Percentiles rank a stretch among this genome's conserved stretches.
Evolutionary conservation across 140 eudicot species (phyloP).

Genomic region (Anethum foeniculum): DNA sequence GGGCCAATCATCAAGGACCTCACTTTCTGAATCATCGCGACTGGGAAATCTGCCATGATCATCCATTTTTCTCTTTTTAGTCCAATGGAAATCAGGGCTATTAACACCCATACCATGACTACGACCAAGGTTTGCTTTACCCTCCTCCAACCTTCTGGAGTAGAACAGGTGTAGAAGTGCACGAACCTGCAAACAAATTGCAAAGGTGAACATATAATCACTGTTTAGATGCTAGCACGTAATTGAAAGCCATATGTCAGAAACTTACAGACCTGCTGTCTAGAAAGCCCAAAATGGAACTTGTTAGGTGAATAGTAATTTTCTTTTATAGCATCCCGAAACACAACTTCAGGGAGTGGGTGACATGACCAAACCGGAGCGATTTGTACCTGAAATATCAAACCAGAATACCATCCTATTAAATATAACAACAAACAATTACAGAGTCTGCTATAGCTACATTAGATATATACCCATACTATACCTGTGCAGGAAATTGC

Average conservation of each 20-base stretch:
- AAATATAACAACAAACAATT: not conserved
- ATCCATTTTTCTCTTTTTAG: not conserved
- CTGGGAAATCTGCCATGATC: not conserved
- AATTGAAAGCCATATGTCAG: not conserved
- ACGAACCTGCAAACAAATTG: constrained; percentile 30
- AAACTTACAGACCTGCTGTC: constrained; percentile 39
- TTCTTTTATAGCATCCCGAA: constrained; percentile 48
- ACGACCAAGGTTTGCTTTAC: not conserved
- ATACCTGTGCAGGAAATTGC: constrained; percentile 81
- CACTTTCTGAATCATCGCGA: constrained; percentile 1
- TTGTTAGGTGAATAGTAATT: constrained; percentile 51
- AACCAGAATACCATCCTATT: constrained; percentile 8
- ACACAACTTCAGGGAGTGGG: constrained; percentile 58
- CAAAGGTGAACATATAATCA: not conserved
- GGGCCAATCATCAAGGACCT: constrained; percentile 5
- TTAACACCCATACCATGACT: not conserved
- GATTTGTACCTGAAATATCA: constrained; percentile 32
- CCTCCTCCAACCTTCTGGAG: constrained; percentile 21
- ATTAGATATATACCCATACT: not conserved
- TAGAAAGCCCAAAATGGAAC: constrained; percentile 63
- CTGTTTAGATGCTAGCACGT: not conserved
- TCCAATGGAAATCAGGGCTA: not conserved
- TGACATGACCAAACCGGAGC: constrained; percentile 38
- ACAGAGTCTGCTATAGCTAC: not conserved
- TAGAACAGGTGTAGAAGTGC: constrained; percentile 34